Conservation (phyloP, 2,329 filamentous ascomycete genomes). For the Cordyceps pruinosa region DNA sequence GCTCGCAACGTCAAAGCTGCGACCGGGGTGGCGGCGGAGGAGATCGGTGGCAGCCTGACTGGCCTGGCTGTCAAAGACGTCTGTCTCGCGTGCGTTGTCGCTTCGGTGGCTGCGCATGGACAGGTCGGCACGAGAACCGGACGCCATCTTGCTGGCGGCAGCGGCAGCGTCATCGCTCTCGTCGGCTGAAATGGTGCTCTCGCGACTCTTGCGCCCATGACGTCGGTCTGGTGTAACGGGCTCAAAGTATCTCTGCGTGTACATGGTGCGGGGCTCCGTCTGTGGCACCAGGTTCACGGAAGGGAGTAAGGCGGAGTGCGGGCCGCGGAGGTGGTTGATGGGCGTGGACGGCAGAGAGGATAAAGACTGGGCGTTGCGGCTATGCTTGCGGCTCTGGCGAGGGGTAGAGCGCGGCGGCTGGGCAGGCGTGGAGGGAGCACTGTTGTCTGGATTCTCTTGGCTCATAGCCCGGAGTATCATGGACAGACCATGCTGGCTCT, state of each 20-base stretch:
- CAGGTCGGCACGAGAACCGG: slow-evolving; percentile 24
- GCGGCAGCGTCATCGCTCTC: slow-evolving; percentile 50
- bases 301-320: slow-evolving; percentile 49
- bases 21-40: slow-evolving; percentile 54
- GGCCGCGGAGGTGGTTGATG: slow-evolving; percentile 42
- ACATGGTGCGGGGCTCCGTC: slow-evolving; percentile 47
- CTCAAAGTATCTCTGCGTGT: slow-evolving; percentile 32
- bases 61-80: slow-evolving; percentile 66
- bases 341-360: slow-evolving; percentile 80
- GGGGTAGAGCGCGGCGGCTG: slow-evolving; percentile 37
- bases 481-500: slow-evolving; percentile 60
- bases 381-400: slow-evolving; percentile 55
- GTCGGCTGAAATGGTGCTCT: slow-evolving; percentile 75
- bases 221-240: slow-evolving; percentile 38
- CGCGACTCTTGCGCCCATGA: slow-evolving; percentile 61
- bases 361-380: slow-evolving; percentile 71
- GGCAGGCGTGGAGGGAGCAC: slow-evolving; percentile 65
- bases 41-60: slow-evolving; percentile 71
- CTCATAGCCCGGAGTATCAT: slow-evolving; percentile 75
- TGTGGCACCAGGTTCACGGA: slow-evolving; percentile 56
- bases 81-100: slow-evolving; percentile 30
- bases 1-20: slow-evolving; percentile 44
- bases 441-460: slow-evolving; percentile 58
- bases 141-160: slow-evolving; percentile 19
- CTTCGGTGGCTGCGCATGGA: slow-evolving; percentile 14